Evolutionary conservation across 352 stramenopile species (phyloP), one percentile per base, ranked within the genome.

Genomic region (Globisporangium parvum): DNA sequence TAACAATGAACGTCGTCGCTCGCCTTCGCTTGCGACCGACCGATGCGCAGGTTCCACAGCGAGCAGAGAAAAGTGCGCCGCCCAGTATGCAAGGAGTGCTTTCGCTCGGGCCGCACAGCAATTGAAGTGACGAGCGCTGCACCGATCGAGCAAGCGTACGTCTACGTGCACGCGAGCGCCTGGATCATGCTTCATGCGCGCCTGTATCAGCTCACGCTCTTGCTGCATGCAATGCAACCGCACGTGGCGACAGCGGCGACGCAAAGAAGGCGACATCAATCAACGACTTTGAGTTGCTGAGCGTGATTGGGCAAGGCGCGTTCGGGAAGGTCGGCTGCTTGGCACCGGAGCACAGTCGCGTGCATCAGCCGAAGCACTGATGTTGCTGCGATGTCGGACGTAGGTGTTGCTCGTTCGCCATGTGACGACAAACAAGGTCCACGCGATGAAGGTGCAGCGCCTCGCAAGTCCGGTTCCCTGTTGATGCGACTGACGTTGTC

Each of bases 281-380:
- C 14, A 88, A 95, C 26, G 96, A 99, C 72, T 99, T 99, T 71
- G 76, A 98, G 59, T 67, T 99, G 28, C 75, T 99, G 20, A 97
- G 90, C 53, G 93, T 99, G n/a, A 98, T 99, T 46, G 81, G 81
- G 6, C 81, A 91, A 59, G 81, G 81, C 20, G 77, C 81, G n/a
- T 91, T 91, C 44, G 81, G 78, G 39, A 85, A 83, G 69, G 76
- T 81, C 14, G 26, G 51, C 53, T 5, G 9, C 0, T 5, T 5
- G n/a, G 8, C 8, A 31, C 17, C 20, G 12, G 9, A 53, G 2
- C 47, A 8, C 14, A 3, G 15, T 44, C 18, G 18, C 2, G 11
- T 9, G n/a, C 4, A 12, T 8, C 31, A 15, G 12, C 6, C 20
- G 28, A 23, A 6, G 6, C 15, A 53, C 17, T 21, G 15, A 18